These are phyloP conservation scores for Morella rubra DNA, from an alignment of 306 rosid species.

Conservation along the genomic window DNA sequence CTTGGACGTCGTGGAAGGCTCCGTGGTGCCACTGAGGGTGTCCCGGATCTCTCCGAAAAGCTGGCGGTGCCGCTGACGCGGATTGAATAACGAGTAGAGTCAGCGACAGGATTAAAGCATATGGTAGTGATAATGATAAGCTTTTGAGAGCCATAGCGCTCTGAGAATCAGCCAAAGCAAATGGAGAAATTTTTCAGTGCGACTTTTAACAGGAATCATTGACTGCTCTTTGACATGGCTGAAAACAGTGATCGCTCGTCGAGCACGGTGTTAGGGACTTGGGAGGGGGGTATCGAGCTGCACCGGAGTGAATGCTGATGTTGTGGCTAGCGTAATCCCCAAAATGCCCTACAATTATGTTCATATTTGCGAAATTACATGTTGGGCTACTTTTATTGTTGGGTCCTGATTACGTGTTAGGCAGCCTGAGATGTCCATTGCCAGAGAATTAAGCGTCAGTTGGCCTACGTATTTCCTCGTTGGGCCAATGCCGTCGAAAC, in stretches of 20 bases:
- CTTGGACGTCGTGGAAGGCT: slow-evolving; percentile 88
- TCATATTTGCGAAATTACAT: neutral
- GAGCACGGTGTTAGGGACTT: neutral
- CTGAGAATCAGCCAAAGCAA: slow-evolving; percentile 14
- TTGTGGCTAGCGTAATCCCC: neutral
- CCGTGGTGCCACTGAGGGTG: slow-evolving; percentile 97
- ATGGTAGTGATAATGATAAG: slow-evolving; percentile 19
- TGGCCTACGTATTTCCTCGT: neutral
- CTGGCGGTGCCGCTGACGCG: slow-evolving; percentile 72
- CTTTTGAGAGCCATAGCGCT: slow-evolving; percentile 35
- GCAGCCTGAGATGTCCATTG: too few relatives aligned
- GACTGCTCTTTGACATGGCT: neutral
- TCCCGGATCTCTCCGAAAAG: slow-evolving; percentile 68
- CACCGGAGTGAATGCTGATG: neutral
- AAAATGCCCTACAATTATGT: neutral
- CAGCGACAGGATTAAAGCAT: slow-evolving; percentile 30
- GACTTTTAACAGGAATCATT: neutral
- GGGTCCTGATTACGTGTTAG: neutral
- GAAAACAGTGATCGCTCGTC: neutral
- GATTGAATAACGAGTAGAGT: slow-evolving; percentile 48
- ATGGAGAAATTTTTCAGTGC: neutral
- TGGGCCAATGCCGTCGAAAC: neutral
- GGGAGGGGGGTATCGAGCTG: neutral
- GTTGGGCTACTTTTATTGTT: neutral
- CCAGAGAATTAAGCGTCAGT: too few relatives aligned